Percentiles rank a stretch among this genome's conserved stretches.
Conservation (phyloP, 306 rosid species). For the Quillaja saponaria region DNA sequence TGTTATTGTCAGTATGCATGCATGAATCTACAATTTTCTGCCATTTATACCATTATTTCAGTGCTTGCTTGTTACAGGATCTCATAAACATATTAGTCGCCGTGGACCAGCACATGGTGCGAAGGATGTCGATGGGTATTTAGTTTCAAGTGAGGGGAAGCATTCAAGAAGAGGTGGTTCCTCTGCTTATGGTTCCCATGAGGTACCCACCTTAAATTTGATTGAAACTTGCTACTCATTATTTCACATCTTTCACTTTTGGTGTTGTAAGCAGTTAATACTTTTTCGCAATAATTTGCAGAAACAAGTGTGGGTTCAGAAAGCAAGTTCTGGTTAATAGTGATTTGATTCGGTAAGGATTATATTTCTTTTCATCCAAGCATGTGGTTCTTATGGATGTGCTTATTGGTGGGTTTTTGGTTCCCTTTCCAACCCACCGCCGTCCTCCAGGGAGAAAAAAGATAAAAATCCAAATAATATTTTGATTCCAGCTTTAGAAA, state of each 20-base stretch:
- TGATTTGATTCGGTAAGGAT: constrained; percentile 46
- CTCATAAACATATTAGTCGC: constrained; percentile 57
- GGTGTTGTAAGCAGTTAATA: constrained; percentile 20
- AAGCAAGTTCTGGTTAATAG: constrained; percentile 72
- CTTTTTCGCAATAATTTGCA: constrained; percentile 42
- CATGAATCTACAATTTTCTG: neutral
- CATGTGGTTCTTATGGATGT: too few species aligned
- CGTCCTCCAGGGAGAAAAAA: too few species aligned
- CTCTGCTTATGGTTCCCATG: constrained; percentile 63
- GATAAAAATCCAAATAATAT: too few species aligned
- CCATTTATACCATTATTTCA: constrained; percentile 1
- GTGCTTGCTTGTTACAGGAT: constrained; percentile 41
- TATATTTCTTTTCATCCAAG: constrained; percentile 26
- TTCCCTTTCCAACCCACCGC: too few species aligned
- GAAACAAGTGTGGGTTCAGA: constrained; percentile 88
- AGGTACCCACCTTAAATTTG: constrained; percentile 46
- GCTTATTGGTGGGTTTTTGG: too few species aligned
- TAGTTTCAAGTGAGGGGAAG: constrained; percentile 57
- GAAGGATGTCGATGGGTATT: constrained; percentile 59
- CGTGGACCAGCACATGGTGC: constrained; percentile 49
- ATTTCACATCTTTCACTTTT: constrained; percentile 9
- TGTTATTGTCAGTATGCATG: too few species aligned
- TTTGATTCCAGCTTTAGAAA: too few species aligned
- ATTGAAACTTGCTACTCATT: constrained; percentile 8
- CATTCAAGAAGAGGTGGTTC: constrained; percentile 50